These are phyloP conservation scores for Verticillium isaacii DNA, from an alignment of 2,329 filamentous ascomycete species.

Conservation along the genomic window DNA sequence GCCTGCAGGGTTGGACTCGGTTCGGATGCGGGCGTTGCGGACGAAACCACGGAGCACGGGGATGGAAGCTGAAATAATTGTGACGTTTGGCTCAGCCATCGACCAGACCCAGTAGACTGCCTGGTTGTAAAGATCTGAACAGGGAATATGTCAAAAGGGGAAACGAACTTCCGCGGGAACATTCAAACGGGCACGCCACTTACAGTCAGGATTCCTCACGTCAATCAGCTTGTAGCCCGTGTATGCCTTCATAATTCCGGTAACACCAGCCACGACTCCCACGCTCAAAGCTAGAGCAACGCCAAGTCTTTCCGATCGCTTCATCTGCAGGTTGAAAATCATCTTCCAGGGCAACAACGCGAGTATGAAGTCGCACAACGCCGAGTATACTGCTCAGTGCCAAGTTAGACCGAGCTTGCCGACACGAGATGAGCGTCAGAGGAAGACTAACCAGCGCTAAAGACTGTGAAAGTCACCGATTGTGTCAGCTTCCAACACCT, in stretches of 20 bases:
- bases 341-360: constrained; percentile 17
- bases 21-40: constrained; percentile 4
- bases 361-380: constrained; percentile 3
- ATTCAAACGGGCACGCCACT: background rate
- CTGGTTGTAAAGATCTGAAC: constrained; percentile 1
- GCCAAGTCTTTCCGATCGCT: constrained; percentile 24
- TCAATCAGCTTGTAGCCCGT: constrained; percentile 8
- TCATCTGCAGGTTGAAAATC: constrained; percentile 26
- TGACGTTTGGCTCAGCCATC: constrained; percentile 21
- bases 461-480: background rate
- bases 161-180: background rate
- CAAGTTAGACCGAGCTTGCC: background rate
- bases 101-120: constrained; percentile 14
- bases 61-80: constrained; percentile 25
- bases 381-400: constrained; percentile 3
- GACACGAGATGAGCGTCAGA: background rate
- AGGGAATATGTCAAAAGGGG: background rate
- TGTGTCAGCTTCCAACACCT: background rate
- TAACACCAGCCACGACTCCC: constrained; percentile 18
- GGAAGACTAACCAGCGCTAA: background rate
- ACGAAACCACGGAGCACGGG: constrained; percentile 21
- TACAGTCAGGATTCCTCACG: constrained; percentile 12
- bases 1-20: background rate
- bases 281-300: constrained; percentile 28
- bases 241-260: constrained; percentile 17